These are phyloP conservation scores for Xylariales sp. DNA, from an alignment of 2,329 filamentous ascomycete genomes.

Conservation along the genomic window DNA sequence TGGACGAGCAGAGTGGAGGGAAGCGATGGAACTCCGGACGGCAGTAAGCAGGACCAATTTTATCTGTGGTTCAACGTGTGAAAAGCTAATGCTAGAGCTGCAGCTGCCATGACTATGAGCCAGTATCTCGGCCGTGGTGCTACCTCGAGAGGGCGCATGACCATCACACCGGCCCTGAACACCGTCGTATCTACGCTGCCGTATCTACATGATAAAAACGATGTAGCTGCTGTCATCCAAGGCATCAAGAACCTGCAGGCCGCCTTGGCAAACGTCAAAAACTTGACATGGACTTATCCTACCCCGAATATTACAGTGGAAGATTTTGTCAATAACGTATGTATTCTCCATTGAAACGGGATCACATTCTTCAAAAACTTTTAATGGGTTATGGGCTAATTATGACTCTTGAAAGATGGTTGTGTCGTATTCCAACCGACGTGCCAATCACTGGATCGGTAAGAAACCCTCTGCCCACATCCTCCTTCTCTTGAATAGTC, in stretches of 20 bases:
- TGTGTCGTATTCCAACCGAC: slow-evolving; percentile 34
- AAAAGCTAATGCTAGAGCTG: neutral
- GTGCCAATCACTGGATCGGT: slow-evolving; percentile 50
- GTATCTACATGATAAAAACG: slow-evolving; percentile 52
- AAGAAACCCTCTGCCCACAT: no score
- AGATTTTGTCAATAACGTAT: slow-evolving; percentile 49
- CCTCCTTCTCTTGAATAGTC: no score
- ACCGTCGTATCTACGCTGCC: slow-evolving; percentile 57
- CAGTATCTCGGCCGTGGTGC: slow-evolving; percentile 62
- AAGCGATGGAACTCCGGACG: slow-evolving; percentile 33
- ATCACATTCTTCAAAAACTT: no score
- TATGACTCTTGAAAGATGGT: slow-evolving; percentile 27
- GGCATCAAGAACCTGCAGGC: slow-evolving; percentile 58
- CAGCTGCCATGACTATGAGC: slow-evolving; percentile 47
- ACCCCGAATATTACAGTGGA: slow-evolving; percentile 45
- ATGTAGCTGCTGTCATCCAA: slow-evolving; percentile 59
- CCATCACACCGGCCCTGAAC: slow-evolving; percentile 52
- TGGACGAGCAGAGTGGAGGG: slow-evolving; percentile 63
- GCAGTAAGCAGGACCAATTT: slow-evolving; percentile 19
- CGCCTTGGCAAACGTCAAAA: slow-evolving; percentile 47
- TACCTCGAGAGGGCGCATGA: slow-evolving; percentile 57
- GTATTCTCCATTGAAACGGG: no score
- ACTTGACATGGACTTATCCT: slow-evolving; percentile 54
- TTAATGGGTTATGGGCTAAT: no score
- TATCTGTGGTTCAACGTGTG: neutral